Percentiles rank a stretch among this genome's conserved stretches.
phyloP scores from a whole-genome alignment of 306 rosid genomes.

The Delonix regia region DNA sequence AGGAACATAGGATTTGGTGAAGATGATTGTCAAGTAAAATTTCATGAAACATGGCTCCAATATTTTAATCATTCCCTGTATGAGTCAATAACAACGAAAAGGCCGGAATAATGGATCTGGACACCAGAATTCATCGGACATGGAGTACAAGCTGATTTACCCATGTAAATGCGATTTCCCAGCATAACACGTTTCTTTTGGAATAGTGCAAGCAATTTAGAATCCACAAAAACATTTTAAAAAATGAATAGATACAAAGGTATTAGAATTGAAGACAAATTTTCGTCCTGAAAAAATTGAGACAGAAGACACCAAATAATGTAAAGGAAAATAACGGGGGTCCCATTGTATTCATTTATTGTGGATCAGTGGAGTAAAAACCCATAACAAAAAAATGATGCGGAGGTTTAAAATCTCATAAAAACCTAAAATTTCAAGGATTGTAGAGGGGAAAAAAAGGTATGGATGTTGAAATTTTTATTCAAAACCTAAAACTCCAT shows the following conservation, averaged over 20 bases:
- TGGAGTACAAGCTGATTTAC: background rate
- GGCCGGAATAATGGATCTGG: background rate
- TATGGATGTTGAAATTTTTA: background rate
- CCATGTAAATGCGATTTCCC: background rate
- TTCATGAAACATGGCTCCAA: constrained; percentile 23
- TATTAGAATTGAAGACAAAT: background rate
- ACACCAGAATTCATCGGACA: background rate
- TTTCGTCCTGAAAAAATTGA: background rate
- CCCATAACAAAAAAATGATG: background rate
- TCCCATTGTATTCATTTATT: background rate
- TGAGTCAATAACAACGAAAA: constrained; percentile 2
- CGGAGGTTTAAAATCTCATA: background rate
- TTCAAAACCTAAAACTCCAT: background rate
- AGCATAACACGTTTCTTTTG: background rate
- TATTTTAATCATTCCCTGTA: background rate
- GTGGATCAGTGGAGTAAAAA: background rate
- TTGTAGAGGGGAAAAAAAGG: background rate
- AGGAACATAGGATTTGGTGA: background rate
- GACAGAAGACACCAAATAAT: background rate
- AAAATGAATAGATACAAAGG: background rate
- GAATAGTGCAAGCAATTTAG: background rate
- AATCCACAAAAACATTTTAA: background rate
- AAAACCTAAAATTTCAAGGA: background rate
- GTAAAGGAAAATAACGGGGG: background rate
- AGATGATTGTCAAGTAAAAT: background rate